A percentile compares a stretch with the other conserved stretches of the same genome.
Evolutionary conservation across 257 asterid genomes (phyloP).

Genomic region (Solanum appendiculatum): DNA sequence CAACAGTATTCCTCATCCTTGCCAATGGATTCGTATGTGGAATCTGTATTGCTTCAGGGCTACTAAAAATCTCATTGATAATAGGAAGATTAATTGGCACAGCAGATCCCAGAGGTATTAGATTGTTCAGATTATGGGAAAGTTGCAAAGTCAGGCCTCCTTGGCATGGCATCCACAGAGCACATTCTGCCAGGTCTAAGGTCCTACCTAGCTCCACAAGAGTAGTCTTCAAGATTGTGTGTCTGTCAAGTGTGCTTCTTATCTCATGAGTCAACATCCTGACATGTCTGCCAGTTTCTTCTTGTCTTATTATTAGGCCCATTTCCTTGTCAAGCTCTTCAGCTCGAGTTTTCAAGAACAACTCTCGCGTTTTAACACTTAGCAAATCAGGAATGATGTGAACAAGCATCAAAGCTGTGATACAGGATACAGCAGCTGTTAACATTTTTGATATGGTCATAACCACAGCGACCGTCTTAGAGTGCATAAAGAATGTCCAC

Average conservation of each 20-base stretch:
- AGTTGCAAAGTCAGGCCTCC: slow-evolving; percentile 50
- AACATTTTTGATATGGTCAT: slow-evolving; percentile 54
- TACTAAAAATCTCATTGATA: slow-evolving; percentile 38
- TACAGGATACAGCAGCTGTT: slow-evolving; percentile 64
- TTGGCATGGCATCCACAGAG: slow-evolving; percentile 71
- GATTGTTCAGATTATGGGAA: slow-evolving; percentile 47
- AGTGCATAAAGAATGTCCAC: slow-evolving; percentile 60
- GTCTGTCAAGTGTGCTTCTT: slow-evolving; percentile 68
- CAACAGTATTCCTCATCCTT: slow-evolving; percentile 30
- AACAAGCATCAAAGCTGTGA: slow-evolving; percentile 61
- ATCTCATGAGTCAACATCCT: slow-evolving; percentile 80
- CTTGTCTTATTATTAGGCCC: slow-evolving; percentile 67
- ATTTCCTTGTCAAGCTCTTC: slow-evolving; percentile 67
- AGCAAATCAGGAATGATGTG: slow-evolving; percentile 71
- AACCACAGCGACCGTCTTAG: slow-evolving; percentile 53
- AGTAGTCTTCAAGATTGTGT: slow-evolving; percentile 62
- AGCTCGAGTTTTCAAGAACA: slow-evolving; percentile 45
- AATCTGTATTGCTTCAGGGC: slow-evolving; percentile 43
- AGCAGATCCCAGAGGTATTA: slow-evolving; percentile 47
- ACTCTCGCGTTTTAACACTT: slow-evolving; percentile 49
- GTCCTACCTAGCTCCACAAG: slow-evolving; percentile 67
- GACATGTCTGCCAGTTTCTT: slow-evolving; percentile 70
- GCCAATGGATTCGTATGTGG: slow-evolving; percentile 59
- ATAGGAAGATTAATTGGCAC: slow-evolving; percentile 52
- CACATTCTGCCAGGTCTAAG: slow-evolving; percentile 66